These are phyloP conservation scores for Tremellales sp. DNA, from an alignment of 1,284 basidiomycete genomes.

Conservation along the genomic window DNA sequence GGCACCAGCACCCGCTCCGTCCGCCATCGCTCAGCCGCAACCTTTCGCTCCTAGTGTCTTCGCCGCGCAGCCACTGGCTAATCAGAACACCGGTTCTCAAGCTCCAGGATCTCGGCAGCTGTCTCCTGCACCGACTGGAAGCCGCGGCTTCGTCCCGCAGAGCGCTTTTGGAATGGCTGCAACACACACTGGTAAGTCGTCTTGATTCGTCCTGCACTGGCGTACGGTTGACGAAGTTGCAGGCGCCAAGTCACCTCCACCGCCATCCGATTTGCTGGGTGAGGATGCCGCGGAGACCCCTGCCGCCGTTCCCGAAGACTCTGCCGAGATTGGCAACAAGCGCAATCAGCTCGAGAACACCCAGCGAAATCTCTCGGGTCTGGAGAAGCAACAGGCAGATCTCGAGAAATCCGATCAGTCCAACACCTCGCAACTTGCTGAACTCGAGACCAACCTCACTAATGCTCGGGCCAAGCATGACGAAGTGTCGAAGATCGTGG, in stretches of 20 bases:
- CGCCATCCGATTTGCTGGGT: constrained; percentile 34
- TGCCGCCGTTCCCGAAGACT: constrained; percentile 43
- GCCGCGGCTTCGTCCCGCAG: neutral
- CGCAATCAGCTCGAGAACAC: constrained; percentile 82
- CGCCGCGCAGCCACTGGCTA: constrained; percentile 22
- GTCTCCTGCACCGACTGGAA: constrained; percentile 2
- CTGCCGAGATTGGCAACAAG: constrained; percentile 73
- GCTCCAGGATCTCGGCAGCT: neutral
- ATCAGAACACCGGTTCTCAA: constrained; percentile 25
- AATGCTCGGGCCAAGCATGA: constrained; percentile 66
- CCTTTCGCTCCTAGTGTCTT: constrained; percentile 9
- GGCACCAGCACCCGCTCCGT: constrained; percentile 16
- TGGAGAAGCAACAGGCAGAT: constrained; percentile 39
- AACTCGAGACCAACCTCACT: constrained; percentile 47
- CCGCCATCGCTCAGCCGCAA: constrained; percentile 6
- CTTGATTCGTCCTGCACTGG: too few species aligned
- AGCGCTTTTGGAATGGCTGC: neutral
- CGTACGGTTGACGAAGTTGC: too few species aligned
- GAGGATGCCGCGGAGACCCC: constrained; percentile 32
- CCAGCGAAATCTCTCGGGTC: constrained; percentile 49
- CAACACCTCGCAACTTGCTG: constrained; percentile 57
- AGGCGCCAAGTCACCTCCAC: neutral
- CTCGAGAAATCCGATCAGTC: constrained; percentile 52
- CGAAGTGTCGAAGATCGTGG: constrained; percentile 71
- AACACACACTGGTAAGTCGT: neutral